These are phyloP conservation scores for Gloeostereum incarnatum DNA, from an alignment of 768 basidiomycete species.

Conservation along the genomic window DNA sequence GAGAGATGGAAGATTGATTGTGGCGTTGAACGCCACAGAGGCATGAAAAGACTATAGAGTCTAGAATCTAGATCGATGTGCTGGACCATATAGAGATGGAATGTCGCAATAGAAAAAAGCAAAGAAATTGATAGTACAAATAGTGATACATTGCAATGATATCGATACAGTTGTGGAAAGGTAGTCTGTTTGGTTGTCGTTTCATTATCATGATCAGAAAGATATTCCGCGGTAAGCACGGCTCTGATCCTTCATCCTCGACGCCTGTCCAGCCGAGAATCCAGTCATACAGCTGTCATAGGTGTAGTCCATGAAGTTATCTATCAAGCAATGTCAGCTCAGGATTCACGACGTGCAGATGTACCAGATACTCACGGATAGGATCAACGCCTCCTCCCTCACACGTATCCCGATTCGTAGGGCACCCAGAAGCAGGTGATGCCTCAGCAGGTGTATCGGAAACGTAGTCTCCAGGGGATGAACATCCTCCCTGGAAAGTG, in stretches of 20 bases:
- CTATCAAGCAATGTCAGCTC: constrained; percentile 3
- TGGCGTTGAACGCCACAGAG: no score
- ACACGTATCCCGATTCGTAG: constrained; percentile 20
- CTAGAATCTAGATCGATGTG: no score
- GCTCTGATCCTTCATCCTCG: constrained; percentile 15
- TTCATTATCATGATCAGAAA: no score
- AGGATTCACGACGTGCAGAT: not conserved
- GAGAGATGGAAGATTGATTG: no score
- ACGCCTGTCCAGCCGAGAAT: constrained; percentile 20
- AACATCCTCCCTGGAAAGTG: constrained; percentile 26
- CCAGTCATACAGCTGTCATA: constrained; percentile 33
- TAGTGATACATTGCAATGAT: no score
- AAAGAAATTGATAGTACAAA: no score
- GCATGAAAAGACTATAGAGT: no score
- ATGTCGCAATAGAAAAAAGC: no score
- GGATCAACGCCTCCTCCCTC: constrained; percentile 25
- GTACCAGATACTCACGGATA: constrained; percentile 19
- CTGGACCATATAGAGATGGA: no score
- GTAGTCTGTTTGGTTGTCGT: no score
- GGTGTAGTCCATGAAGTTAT: constrained; percentile 42
- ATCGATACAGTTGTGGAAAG: no score
- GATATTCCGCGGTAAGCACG: constrained; percentile 18
- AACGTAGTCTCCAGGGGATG: constrained; percentile 26
- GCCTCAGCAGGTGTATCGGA: constrained; percentile 33
- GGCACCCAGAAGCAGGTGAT: constrained; percentile 26